Evolutionary conservation across 2,329 filamentous ascomycete genomes (phyloP).

Genomic region (Chaetomium olivaceum): DNA sequence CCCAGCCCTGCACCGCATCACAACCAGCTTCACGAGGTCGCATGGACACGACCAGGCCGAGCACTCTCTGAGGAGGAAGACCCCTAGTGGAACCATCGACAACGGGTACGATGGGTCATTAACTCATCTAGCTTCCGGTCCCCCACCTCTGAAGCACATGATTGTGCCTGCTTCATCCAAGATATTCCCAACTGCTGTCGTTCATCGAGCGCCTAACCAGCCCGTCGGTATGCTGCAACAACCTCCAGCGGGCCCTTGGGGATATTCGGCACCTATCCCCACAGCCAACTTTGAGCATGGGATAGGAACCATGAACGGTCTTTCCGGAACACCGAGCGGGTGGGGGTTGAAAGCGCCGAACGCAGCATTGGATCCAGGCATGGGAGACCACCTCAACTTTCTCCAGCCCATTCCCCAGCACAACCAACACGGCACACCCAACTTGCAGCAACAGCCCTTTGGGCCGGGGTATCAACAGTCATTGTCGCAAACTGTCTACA

Average conservation of each 20-base stretch:
- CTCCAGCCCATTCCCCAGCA: constrained; percentile 30
- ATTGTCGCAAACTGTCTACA: constrained; percentile 44
- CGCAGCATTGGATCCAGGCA: constrained; percentile 11
- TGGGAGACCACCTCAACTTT: constrained; percentile 24
- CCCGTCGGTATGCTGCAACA: constrained; percentile 25
- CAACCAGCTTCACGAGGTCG: constrained; percentile 33
- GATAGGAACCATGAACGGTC: constrained; percentile 19
- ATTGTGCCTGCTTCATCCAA: constrained; percentile 61
- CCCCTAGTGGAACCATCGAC: constrained; percentile 88
- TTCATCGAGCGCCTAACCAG: constrained; percentile 26
- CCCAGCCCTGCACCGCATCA: constrained; percentile 36
- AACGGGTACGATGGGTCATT: constrained; percentile 87
- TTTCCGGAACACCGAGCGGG: constrained; percentile 19
- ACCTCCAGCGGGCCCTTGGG: constrained; percentile 28
- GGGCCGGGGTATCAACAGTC: constrained; percentile 40
- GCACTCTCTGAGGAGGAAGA: constrained; percentile 85
- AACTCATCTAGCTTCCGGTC: constrained; percentile 69
- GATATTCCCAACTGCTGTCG: constrained; percentile 38
- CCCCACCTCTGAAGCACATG: constrained; percentile 80
- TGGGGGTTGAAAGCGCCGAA: constrained; percentile 29
- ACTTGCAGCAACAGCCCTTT: constrained; percentile 35
- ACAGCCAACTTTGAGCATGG: constrained; percentile 16
- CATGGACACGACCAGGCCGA: constrained; percentile 50
- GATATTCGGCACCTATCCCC: constrained; percentile 27
- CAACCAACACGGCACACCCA: constrained; percentile 27